Conservation (phyloP, 352 stramenopile genomes). For the Globisporangium canariense region DNA sequence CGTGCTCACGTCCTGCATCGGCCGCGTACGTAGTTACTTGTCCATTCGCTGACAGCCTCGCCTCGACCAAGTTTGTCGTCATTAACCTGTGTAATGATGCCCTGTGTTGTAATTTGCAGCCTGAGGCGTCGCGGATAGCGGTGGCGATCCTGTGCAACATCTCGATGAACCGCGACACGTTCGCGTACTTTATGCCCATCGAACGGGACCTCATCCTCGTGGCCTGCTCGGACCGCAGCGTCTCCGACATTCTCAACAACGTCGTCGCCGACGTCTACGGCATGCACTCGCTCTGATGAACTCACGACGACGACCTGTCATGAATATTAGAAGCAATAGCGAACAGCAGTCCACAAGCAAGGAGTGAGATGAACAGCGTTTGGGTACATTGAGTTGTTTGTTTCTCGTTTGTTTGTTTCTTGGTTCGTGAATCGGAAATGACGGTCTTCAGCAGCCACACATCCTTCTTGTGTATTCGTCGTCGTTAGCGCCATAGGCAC, state of each 20-base stretch:
- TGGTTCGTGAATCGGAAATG: slow-evolving; percentile 1
- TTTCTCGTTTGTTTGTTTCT: not conserved
- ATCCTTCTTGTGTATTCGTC: not conserved
- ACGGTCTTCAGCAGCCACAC: not conserved
- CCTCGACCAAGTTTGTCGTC: not conserved
- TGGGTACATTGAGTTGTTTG: not conserved
- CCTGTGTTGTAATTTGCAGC: slow-evolving; percentile 23
- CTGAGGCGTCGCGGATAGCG: slow-evolving; percentile 69
- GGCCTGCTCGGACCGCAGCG: slow-evolving; percentile 69
- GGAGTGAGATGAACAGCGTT: too few relatives aligned
- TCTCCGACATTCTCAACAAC: slow-evolving; percentile 80
- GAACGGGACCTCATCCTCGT: slow-evolving; percentile 74
- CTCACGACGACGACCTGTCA: too few relatives aligned
- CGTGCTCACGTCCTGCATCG: slow-evolving; percentile 64
- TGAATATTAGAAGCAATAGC: too few relatives aligned
- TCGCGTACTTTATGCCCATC: slow-evolving; percentile 75
- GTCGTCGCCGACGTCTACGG: slow-evolving; percentile 77
- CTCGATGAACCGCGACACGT: slow-evolving; percentile 73
- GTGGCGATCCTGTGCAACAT: slow-evolving; percentile 71
- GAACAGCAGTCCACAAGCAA: too few relatives aligned
- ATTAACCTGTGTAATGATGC: not conserved
- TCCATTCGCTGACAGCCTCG: not conserved
- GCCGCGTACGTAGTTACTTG: slow-evolving; percentile 38
- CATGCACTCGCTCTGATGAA: slow-evolving; percentile 71
- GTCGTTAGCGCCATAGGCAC: not conserved